Evolutionary conservation across 441 rosid genomes (phyloP).

Genomic region (Viola pubescens): DNA sequence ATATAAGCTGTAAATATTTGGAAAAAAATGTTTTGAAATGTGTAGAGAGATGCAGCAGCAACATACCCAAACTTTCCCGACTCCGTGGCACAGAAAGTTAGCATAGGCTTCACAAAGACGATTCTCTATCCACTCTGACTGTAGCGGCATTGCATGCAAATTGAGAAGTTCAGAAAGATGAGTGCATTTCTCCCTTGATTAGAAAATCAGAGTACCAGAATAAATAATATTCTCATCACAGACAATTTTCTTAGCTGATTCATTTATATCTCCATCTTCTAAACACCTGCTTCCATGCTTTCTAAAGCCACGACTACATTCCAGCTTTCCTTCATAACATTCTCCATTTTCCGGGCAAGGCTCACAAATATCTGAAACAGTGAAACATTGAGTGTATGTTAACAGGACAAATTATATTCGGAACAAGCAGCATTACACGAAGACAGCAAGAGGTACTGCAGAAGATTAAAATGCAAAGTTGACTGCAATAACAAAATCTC

Average conservation of each 20-base stretch:
- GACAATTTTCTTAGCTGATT: constrained; percentile 75
- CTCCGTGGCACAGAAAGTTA: constrained; percentile 50
- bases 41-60: constrained; percentile 7
- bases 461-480: too few species aligned
- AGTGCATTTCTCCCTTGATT: not conserved
- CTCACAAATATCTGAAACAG: constrained; percentile 54
- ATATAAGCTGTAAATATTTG: not conserved
- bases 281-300: constrained; percentile 49
- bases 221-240: constrained; percentile 30
- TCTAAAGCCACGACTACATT: constrained; percentile 57
- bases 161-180: constrained; percentile 13
- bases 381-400: not conserved
- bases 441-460: too few species aligned
- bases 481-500: too few species aligned
- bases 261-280: constrained; percentile 72
- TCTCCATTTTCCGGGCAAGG: constrained; percentile 65
- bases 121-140: constrained; percentile 58
- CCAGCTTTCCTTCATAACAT: constrained; percentile 46
- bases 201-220: constrained; percentile 23
- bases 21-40: not conserved
- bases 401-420: too few species aligned
- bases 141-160: constrained; percentile 28
- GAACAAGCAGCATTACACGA: too few species aligned
- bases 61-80: constrained; percentile 63
- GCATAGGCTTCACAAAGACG: constrained; percentile 57